Evolutionary conservation across 1,284 basidiomycete species (phyloP).

Genomic region (Inonotus hispidus): DNA sequence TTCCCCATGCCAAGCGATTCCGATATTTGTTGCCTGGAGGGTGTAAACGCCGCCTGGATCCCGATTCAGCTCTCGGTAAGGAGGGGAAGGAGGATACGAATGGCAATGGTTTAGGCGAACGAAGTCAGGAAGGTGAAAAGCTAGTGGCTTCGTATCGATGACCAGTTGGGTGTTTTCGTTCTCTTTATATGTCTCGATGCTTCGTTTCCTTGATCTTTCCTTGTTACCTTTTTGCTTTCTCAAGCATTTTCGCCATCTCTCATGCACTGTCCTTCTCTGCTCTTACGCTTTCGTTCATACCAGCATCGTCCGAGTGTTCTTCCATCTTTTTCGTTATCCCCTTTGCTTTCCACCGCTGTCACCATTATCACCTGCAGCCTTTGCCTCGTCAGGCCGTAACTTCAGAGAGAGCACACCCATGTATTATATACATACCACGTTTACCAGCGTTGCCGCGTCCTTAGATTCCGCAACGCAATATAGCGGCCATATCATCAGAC

Average conservation of each 20-base stretch:
- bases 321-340: background rate
- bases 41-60: constrained; percentile 2
- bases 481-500: too few relatives aligned
- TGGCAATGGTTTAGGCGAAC: background rate
- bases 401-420: too few relatives aligned
- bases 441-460: too few relatives aligned
- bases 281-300: background rate
- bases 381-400: too few relatives aligned
- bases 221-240: background rate
- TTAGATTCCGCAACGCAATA: too few relatives aligned
- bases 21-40: constrained; percentile 14
- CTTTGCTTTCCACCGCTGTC: background rate
- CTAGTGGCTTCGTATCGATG: background rate
- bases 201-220: background rate
- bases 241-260: background rate
- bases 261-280: background rate
- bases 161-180: background rate
- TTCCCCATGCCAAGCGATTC: constrained; percentile 4
- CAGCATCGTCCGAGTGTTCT: background rate
- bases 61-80: background rate
- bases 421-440: too few relatives aligned
- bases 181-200: background rate
- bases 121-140: background rate
- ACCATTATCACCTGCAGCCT: too few relatives aligned
- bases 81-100: background rate